Conservation (phyloP, 176 grass and related monocot genomes). For the Oryza coarctata region DNA sequence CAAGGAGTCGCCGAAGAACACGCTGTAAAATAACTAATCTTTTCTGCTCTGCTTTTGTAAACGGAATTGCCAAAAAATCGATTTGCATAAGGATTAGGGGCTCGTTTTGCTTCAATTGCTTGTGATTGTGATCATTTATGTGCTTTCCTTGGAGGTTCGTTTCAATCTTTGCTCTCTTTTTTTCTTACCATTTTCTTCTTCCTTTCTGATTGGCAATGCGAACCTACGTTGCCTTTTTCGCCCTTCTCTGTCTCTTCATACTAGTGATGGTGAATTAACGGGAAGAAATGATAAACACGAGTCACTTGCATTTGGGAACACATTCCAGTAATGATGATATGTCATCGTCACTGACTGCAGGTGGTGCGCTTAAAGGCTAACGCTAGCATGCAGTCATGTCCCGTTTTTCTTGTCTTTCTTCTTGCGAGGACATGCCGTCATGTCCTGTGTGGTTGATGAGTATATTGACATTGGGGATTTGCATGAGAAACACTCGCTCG, state of each 20-base stretch:
- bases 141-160: neutral
- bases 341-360: neutral
- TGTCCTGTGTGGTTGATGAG: neutral
- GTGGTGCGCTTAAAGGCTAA: neutral
- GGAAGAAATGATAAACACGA: neutral
- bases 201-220: constrained; percentile 13
- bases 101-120: neutral
- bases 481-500: neutral
- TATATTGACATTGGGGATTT: neutral
- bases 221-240: neutral
- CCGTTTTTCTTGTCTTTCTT: neutral
- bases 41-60: neutral
- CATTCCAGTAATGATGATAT: neutral
- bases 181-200: neutral
- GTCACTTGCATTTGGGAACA: neutral
- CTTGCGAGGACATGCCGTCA: neutral
- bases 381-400: neutral
- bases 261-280: neutral
- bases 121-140: neutral
- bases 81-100: neutral
- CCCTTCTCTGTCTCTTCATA: neutral
- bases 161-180: neutral
- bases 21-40: neutral
- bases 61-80: neutral
- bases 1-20: constrained; percentile 13